A percentile compares a stretch with the other conserved stretches of the same genome.
Conservation (phyloP, 1,284 basidiomycete species). For the Vanrija sp. region DNA sequence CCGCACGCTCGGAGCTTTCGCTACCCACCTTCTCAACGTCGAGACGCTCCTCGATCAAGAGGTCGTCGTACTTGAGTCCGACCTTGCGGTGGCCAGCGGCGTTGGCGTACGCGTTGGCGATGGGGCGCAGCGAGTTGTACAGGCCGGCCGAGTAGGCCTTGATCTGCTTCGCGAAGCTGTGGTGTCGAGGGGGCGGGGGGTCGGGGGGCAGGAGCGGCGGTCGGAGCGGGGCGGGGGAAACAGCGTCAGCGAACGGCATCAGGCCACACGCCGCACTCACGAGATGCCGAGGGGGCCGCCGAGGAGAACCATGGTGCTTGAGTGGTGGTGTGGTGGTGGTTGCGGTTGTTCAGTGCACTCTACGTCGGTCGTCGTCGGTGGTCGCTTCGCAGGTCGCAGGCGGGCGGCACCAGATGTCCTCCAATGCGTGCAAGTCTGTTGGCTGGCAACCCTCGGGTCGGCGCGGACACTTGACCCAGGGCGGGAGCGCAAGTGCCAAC, state of each 20-base stretch:
- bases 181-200: background rate
- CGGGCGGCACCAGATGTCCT: too few species aligned
- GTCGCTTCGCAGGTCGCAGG: too few species aligned
- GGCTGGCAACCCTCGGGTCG: too few species aligned
- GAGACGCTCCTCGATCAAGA: slow-evolving; percentile 80
- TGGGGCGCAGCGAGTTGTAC: slow-evolving; percentile 60
- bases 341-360: too few species aligned
- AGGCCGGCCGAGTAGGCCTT: slow-evolving; percentile 59
- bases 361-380: too few species aligned
- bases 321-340: slow-evolving; percentile 15
- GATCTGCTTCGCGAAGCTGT: slow-evolving; percentile 66
- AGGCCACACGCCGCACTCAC: slow-evolving; percentile 20
- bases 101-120: slow-evolving; percentile 81
- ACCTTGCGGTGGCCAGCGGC: slow-evolving; percentile 79
- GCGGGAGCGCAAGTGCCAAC: too few species aligned
- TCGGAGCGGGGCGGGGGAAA: background rate
- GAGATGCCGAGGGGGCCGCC: slow-evolving; percentile 69
- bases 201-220: background rate
- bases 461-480: too few species aligned
- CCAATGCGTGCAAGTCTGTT: too few species aligned
- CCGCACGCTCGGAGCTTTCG: too few species aligned
- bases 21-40: slow-evolving; percentile 79
- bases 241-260: background rate
- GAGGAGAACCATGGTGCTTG: slow-evolving; percentile 53
- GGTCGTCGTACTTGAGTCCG: slow-evolving; percentile 93